A percentile compares a stretch with the other conserved stretches of the same genome.
Conservation (phyloP, 129 eudicot genomes). For the Erigeron canadensis region DNA sequence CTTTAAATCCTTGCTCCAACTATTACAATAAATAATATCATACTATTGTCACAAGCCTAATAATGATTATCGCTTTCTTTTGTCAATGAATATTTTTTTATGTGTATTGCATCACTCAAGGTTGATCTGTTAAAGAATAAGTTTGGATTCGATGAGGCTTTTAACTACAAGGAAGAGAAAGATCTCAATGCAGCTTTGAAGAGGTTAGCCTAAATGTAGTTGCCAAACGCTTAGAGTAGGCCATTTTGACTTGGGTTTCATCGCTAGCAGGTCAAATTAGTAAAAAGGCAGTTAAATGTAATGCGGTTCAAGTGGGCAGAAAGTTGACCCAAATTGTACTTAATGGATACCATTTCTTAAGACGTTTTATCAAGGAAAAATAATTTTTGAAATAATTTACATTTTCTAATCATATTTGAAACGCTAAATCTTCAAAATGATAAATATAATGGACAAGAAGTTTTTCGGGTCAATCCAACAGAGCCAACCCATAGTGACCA, state of each 20-base stretch:
- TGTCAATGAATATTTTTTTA: not conserved
- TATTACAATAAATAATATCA: conserved; percentile 1
- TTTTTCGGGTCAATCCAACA: not conserved
- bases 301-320: too few relatives aligned
- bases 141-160: conserved; percentile 52
- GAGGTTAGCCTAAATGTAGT: conserved; percentile 33
- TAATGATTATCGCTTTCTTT: not conserved
- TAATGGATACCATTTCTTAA: not conserved
- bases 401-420: not conserved
- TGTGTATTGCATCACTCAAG: conserved; percentile 20
- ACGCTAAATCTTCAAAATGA: too few relatives aligned
- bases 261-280: not conserved
- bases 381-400: too few relatives aligned
- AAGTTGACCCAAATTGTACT: not conserved
- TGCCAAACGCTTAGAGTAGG: not conserved
- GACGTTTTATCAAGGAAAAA: not conserved
- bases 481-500: not conserved
- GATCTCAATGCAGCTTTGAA: conserved; percentile 50
- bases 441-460: not conserved
- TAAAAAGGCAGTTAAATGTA: too few relatives aligned
- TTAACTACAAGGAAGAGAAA: conserved; percentile 56
- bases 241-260: not conserved
- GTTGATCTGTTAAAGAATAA: conserved; percentile 50
- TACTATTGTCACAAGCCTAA: not conserved
- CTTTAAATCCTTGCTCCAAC: not conserved